Base-by-base conservation (phyloP, 805 yeast genomes). In the Candida montana region DNA sequence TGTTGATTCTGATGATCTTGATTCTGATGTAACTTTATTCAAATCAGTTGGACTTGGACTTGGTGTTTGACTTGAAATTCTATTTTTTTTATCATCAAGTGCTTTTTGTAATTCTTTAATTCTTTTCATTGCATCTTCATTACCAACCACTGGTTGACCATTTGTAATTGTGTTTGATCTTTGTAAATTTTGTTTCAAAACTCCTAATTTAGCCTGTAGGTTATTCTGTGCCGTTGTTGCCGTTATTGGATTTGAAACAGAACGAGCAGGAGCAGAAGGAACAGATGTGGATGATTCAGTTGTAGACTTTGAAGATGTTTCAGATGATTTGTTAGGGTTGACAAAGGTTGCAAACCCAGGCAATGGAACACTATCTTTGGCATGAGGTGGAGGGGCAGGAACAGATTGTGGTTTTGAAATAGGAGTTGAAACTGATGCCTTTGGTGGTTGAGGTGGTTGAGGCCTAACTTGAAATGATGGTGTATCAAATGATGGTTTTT, bases 221-320 rank as follows among this genome's bases (percentile, higher is more conserved):
- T 45, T 36, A 5, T 40, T 37, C 26, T 51, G 55, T 12, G 52
- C 52, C 11, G 36, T 13, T 11, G 53, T 50, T 3, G 27, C 11
- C 17, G 10, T n/a, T 3, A 23, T 20, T 16, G 49, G 44, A 13
- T 33, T 33, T 6, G 54, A 48, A 3, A 19, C 35, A 5, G 42
- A 11, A 24, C 42, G 17, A 7, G 10, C 23, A 10, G 36, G 29
- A 13, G 33, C 19, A 18, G 23, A 8, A 16, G 32, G 27, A 15
- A 19, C 16, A 12, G 39, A 11, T 12, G 13, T 18, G 13, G 27
- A 24, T 15, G 12, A 17, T 9, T 9, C 24, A 21, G 7, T 26
- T 13, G n/a, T n/a, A n/a, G n/a, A n/a, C n/a, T n/a, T n/a, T n/a
- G n/a, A n/a, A n/a, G n/a, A n/a, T n/a, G n/a, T n/a, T n/a, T n/a